Evolutionary conservation across 768 basidiomycete species (phyloP).

Genomic region (Suillus decipiens): DNA sequence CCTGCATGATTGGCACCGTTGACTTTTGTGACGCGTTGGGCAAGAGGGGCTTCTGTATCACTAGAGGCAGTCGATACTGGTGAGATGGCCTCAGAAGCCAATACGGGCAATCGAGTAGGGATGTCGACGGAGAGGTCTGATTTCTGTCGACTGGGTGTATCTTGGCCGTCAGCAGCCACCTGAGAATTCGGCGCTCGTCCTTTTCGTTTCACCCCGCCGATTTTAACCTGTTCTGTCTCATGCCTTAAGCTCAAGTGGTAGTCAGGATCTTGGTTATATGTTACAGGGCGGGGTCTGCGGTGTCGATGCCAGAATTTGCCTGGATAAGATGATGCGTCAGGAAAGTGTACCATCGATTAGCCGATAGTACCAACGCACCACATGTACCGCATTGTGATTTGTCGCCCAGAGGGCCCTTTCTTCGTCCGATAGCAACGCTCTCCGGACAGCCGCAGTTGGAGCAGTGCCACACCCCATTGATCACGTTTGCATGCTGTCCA

Average conservation of each 20-base stretch:
- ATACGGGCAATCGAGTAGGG: slow-evolving; percentile 32
- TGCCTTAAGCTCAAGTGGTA: slow-evolving; percentile 60
- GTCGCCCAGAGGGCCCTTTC: slow-evolving; percentile 88
- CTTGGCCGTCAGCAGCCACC: slow-evolving; percentile 41
- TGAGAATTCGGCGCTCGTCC: slow-evolving; percentile 30
- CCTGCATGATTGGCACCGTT: slow-evolving; percentile 46
- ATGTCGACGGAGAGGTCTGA: slow-evolving; percentile 39
- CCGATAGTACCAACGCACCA: slow-evolving; percentile 52
- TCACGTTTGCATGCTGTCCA: slow-evolving; percentile 78
- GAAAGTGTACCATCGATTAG: slow-evolving; percentile 10
- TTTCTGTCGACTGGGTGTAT: slow-evolving; percentile 51
- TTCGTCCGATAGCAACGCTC: slow-evolving; percentile 77
- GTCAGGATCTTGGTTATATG: slow-evolving; percentile 76
- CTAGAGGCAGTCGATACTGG: slow-evolving; percentile 77
- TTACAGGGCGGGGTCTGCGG: slow-evolving; percentile 75
- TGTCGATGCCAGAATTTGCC: slow-evolving; percentile 92
- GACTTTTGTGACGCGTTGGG: slow-evolving; percentile 56
- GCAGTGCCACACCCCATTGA: slow-evolving; percentile 92
- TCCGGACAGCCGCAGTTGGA: slow-evolving; percentile 94
- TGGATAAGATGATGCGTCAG: slow-evolving; percentile 31
- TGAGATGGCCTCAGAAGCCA: slow-evolving; percentile 52
- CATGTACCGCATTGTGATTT: slow-evolving; percentile 92
- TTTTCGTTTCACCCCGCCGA: slow-evolving; percentile 53
- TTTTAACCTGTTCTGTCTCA: slow-evolving; percentile 58
- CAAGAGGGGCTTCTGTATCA: slow-evolving; percentile 72